Evolutionary conservation across 2,329 filamentous ascomycete genomes (phyloP), one percentile per base, ranked within the genome.

Genomic region (Talaromyces amestolkiae): DNA sequence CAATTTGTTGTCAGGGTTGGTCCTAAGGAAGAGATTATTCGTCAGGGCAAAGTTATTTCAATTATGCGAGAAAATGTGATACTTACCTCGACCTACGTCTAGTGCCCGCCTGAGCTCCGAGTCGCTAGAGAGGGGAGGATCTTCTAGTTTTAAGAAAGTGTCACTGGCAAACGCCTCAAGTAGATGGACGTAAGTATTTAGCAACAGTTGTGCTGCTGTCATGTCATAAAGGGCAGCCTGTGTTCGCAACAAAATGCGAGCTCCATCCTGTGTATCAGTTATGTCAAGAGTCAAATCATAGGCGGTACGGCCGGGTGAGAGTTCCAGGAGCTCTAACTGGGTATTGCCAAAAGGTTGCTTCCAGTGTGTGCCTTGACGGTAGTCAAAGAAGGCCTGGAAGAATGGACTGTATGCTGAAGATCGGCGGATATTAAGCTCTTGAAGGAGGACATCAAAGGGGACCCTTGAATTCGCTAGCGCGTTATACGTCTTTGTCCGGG

Each of bases 401-500:
- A 62, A n/a, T 4, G 60, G 60, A 6, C 31, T 62, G 17, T 37
- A 19, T 8, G 22, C 11, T 1, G 47, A 2, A 11, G 31, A 39
- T 8, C 60, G 39, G 1, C 17, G 31, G 19, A 53, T n/a, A 17
- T 19, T 22, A 3, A 62, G n/a, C 15, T 37, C 47, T 3, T 41
- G 19, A 4, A 62, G 35, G 24, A 62, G 19, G 1, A 54, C 19
- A 13, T 62, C 60, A 9, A 62, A 53, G 3, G 60, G 60, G 6
- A 51, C 31, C 8, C 80, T 19, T 45, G 41, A 45, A 45, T 22
- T 45, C 9, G n/a, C 41, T 9, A 45, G 41, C 7, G 41, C 41
- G 3, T 19, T 22, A 15, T 45, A 45, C 19, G 41, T 7, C 41
- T 19, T 45, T 11, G n/a, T 45, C 3, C 41, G 41, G 10, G 41